phyloP scores from a whole-genome alignment of 345 rosid genomes.

The Citrus glauca region DNA sequence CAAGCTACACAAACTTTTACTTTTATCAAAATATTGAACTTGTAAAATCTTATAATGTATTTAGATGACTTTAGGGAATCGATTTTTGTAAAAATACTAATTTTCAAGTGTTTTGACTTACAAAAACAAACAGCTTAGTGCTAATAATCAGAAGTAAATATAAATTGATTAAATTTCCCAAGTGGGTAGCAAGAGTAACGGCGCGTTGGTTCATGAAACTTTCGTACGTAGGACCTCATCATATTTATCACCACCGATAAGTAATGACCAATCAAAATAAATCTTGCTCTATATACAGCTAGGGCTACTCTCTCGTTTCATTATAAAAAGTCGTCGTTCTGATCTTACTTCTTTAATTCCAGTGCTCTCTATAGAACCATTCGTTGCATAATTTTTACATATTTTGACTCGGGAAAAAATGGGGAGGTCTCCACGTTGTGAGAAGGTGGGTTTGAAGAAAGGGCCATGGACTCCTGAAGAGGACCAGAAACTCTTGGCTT shows the following conservation, averaged over 20 bases:
- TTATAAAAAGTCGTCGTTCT: too few relatives aligned
- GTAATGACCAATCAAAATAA: background rate
- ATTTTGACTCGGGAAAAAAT: background rate
- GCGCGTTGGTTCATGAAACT: background rate
- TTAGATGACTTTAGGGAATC: too few relatives aligned
- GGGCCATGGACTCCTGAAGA: constrained; percentile 69
- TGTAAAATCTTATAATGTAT: too few relatives aligned
- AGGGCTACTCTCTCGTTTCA: background rate
- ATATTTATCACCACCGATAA: background rate
- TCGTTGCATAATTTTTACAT: background rate
- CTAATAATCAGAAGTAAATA: background rate
- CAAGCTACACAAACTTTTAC: too few relatives aligned
- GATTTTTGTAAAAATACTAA: background rate
- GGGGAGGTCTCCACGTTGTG: constrained; percentile 44
- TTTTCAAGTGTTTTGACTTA: too few relatives aligned
- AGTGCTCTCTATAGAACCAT: too few relatives aligned
- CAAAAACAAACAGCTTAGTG: background rate
- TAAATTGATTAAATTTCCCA: background rate
- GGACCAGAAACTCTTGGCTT: constrained; percentile 53
- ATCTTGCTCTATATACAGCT: constrained; percentile 1
- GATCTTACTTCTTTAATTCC: too few relatives aligned
- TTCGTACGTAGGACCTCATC: background rate
- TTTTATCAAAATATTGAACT: too few relatives aligned
- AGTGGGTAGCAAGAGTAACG: background rate
- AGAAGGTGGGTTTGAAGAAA: constrained; percentile 52